Percentiles rank a stretch among this genome's conserved stretches.
These are phyloP conservation scores for Penicillium sp. DNA, from an alignment of 2,329 filamentous ascomycete species.

Conservation along the genomic window DNA sequence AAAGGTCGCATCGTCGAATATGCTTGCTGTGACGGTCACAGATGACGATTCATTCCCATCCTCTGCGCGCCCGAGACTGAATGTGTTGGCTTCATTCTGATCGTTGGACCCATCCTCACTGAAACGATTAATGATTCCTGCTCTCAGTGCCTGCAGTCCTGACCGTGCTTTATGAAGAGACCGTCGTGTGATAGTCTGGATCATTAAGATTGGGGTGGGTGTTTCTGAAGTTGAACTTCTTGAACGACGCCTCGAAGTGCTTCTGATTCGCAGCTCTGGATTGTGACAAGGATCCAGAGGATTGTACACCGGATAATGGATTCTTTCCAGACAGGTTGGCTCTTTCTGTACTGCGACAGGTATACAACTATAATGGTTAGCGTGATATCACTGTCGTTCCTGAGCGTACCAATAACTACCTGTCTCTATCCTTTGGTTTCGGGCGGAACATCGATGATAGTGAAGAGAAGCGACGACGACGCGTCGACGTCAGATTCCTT, in stretches of 20 bases:
- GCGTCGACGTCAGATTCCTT: constrained; percentile 6
- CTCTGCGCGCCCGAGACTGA: neutral
- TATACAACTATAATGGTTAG: constrained; percentile 2
- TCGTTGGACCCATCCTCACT: neutral
- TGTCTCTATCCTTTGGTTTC: constrained; percentile 19
- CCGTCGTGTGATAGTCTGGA: constrained; percentile 27
- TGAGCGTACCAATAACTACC: constrained; percentile 15
- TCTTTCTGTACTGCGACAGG: neutral
- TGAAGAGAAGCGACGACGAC: constrained; percentile 18
- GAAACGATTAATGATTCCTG: constrained; percentile 26
- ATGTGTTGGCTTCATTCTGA: neutral
- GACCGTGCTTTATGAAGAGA: constrained; percentile 34
- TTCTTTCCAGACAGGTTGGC: constrained; percentile 32
- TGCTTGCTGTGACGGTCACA: neutral
- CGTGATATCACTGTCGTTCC: neutral
- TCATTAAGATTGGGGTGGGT: constrained; percentile 23
- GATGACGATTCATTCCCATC: neutral
- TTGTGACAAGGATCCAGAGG: constrained; percentile 38
- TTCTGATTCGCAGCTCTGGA: constrained; percentile 16
- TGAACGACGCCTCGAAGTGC: constrained; percentile 13
- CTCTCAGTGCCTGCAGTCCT: constrained; percentile 30
- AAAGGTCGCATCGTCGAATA: constrained; percentile 20
- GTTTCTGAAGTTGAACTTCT: constrained; percentile 14
- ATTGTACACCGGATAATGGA: constrained; percentile 38
- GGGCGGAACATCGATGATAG: constrained; percentile 22